phyloP scores from a whole-genome alignment of 345 rosid genomes.

The Populus tremula region DNA sequence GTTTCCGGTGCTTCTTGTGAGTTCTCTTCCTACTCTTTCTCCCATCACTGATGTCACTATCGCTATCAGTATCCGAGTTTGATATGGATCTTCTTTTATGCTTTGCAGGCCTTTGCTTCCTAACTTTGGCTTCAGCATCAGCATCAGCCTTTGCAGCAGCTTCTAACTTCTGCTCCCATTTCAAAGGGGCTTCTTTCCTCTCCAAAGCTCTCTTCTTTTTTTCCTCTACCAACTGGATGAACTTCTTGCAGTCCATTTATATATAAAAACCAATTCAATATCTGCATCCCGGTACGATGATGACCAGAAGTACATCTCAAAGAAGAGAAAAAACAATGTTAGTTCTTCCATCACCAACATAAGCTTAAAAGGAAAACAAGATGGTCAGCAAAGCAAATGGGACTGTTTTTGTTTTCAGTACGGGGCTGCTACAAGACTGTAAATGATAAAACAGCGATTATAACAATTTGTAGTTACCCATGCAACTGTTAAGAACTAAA shows the following conservation, averaged over 20 bases:
- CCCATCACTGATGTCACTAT: constrained; percentile 40
- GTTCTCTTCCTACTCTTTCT: constrained; percentile 50
- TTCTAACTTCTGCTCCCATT: constrained; percentile 97
- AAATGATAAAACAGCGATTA: not conserved
- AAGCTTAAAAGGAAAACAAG: not conserved
- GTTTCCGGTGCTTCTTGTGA: constrained; percentile 58
- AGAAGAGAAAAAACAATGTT: constrained; percentile 91
- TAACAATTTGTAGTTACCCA: not conserved
- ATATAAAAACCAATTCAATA: constrained; percentile 52
- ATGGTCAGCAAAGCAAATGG: not conserved
- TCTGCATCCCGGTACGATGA: constrained; percentile 88
- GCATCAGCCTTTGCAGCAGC: constrained; percentile 75
- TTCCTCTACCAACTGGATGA: constrained; percentile 94
- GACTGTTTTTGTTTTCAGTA: not conserved
- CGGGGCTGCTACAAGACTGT: not conserved
- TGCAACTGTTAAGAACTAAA: not conserved
- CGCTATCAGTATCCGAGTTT: constrained; percentile 45
- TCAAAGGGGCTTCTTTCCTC: constrained; percentile 80
- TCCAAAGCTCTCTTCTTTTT: constrained; percentile 74
- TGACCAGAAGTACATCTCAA: constrained; percentile 89
- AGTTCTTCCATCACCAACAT: constrained; percentile 39
- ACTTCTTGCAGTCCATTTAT: constrained; percentile 93
- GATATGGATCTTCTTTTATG: constrained; percentile 46
- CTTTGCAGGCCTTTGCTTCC: constrained; percentile 54
- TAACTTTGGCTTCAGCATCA: constrained; percentile 58